Base-by-base conservation (phyloP, 306 rosid genomes). In the Rubus idaeus region DNA sequence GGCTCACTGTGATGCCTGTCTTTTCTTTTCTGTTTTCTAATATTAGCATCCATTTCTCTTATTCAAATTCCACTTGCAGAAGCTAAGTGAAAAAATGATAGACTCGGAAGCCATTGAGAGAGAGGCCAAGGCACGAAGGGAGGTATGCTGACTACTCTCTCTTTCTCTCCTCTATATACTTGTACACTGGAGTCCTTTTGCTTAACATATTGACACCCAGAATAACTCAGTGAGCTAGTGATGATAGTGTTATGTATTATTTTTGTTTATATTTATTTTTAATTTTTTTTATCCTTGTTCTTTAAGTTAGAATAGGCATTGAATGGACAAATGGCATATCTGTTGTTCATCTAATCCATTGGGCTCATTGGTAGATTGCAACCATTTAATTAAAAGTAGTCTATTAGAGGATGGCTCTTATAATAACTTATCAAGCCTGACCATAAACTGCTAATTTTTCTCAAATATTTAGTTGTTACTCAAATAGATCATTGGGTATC, bases 91-190 rank as follows among this genome's bases (percentile, higher is more conserved):
- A 69, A 79, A 57, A 60, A 66, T 20, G 45, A 35, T 68, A 16
- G 64, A 75, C 77, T 74, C 74, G 63, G 86, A 79, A 78, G 67
- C 65, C 75, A 73, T 71, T 42, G 88, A 86, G 79, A 83, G 82
- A 80, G 93, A 85, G 79, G 87, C 89, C 77, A 16, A 58, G 68
- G 61, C 84, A 68, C 86, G 87, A 53, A 87, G 66, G 81, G 90
- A 86, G 93, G 97, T 92, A 86, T 56, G 42, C 53, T 42, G 20
- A 39, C 58, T 63, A 39, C 10, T 69, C 41, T 64, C 40, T 64
- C 67, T 35, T 5, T 35, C 61, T 16, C 30, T 2, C 20, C 20
- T 3, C 20, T 39, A 8, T 10, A 7, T 53, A 5, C n/a, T 7
- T 58, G 2, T 70, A 9, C 5, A 26, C 40, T 21, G 5, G 12